These are phyloP conservation scores for Akanthomyces dipterigenus DNA, from an alignment of 2,329 filamentous ascomycete species.

Conservation along the genomic window DNA sequence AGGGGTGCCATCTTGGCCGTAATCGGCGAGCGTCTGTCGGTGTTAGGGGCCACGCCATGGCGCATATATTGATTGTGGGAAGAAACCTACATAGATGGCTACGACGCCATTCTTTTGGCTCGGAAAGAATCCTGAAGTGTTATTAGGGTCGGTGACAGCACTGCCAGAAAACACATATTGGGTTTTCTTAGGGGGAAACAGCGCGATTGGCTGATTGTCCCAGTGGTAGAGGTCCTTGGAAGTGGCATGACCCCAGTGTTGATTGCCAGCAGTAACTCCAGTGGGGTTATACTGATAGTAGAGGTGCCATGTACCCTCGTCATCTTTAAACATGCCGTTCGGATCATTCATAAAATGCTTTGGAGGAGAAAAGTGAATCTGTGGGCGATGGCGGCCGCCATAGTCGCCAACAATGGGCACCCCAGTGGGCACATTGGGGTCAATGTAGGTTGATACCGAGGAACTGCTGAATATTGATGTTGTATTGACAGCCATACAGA, in stretches of 20 bases:
- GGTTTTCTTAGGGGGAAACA: conserved; percentile 41
- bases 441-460: conserved; percentile 1
- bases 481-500: background rate
- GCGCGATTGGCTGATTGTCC: conserved; percentile 57
- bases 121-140: conserved; percentile 60
- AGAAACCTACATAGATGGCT: conserved; percentile 33
- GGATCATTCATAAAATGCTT: conserved; percentile 54
- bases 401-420: conserved; percentile 21
- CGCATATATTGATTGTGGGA: conserved; percentile 19
- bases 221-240: conserved; percentile 56
- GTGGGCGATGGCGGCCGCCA: conserved; percentile 34
- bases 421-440: conserved; percentile 18
- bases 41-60: conserved; percentile 21
- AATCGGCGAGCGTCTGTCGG: conserved; percentile 19
- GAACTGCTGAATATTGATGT: background rate
- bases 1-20: conserved; percentile 11
- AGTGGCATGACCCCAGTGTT: conserved; percentile 63
- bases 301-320: conserved; percentile 51
- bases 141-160: conserved; percentile 53
- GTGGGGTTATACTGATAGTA: conserved; percentile 54
- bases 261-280: conserved; percentile 45
- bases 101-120: conserved; percentile 54
- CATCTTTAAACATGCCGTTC: conserved; percentile 56
- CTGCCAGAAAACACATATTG: conserved; percentile 47
- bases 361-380: conserved; percentile 51